Evolutionary conservation across 2,329 filamentous ascomycete genomes (phyloP).

Genomic region (Sporothrix humicola): DNA sequence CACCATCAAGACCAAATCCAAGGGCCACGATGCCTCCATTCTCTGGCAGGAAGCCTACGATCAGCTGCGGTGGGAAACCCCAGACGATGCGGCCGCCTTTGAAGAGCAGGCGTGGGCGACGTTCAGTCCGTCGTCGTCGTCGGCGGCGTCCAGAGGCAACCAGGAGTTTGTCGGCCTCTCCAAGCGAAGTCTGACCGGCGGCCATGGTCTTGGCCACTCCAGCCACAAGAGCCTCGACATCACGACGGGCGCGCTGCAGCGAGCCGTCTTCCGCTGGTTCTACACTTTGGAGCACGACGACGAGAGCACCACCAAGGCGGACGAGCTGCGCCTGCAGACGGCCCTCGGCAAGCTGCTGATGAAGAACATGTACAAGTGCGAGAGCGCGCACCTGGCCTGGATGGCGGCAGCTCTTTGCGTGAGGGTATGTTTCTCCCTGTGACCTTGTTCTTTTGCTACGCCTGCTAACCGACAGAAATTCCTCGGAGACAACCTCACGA

Average conservation of each 20-base stretch:
- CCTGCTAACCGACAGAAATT: background rate
- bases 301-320: background rate
- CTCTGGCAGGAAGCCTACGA: slow-evolving; percentile 27
- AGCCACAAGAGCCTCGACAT: too few species aligned
- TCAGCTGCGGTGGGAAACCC: background rate
- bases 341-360: background rate
- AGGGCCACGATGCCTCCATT: slow-evolving; percentile 2
- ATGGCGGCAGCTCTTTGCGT: slow-evolving; percentile 26
- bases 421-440: slow-evolving; percentile 13
- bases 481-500: background rate
- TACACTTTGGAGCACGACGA: background rate
- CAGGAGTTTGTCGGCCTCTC: too few species aligned
- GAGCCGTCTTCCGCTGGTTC: too few species aligned
- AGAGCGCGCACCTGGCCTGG: slow-evolving; percentile 30
- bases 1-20: slow-evolving; percentile 22
- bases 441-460: background rate
- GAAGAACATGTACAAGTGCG: slow-evolving; percentile 23
- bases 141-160: too few species aligned
- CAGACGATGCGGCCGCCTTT: slow-evolving; percentile 5
- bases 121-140: too few species aligned
- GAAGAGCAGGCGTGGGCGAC: slow-evolving; percentile 5
- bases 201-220: too few species aligned
- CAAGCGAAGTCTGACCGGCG: too few species aligned
- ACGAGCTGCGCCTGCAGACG: too few species aligned
- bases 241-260: too few species aligned